Conservation (phyloP, 768 basidiomycete species). For the Naganishia vishniacii region DNA sequence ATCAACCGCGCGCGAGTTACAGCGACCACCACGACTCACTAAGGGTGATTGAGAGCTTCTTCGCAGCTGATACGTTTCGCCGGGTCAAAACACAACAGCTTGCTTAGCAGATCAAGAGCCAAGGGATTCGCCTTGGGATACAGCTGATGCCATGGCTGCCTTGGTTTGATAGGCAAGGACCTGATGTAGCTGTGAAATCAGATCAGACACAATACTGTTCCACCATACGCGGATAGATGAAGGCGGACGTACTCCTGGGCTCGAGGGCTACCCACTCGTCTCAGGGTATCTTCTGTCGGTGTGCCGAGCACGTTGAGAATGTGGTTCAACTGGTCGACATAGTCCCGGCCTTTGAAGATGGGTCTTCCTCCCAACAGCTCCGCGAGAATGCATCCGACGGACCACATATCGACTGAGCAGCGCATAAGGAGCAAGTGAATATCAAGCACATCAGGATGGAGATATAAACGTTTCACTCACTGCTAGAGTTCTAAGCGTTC, state of each 20-base stretch:
- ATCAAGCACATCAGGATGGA: background rate
- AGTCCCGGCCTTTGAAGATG: slow-evolving; percentile 53
- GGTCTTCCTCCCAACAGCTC: slow-evolving; percentile 52
- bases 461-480: no score
- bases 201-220: background rate
- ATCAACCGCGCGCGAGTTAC: background rate
- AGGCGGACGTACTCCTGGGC: slow-evolving; percentile 49
- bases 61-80: slow-evolving; percentile 94
- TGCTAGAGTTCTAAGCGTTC: slow-evolving; percentile 49
- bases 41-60: slow-evolving; percentile 89
- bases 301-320: slow-evolving; percentile 98
- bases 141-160: slow-evolving; percentile 81
- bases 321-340: slow-evolving; percentile 97
- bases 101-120: slow-evolving; percentile 84
- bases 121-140: slow-evolving; percentile 92
- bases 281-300: slow-evolving; percentile 89
- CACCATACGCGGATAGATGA: background rate
- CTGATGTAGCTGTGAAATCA: slow-evolving; percentile 65
- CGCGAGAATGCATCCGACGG: slow-evolving; percentile 53
- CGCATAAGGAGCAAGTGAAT: background rate
- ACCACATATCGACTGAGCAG: slow-evolving; percentile 51
- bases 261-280: slow-evolving; percentile 89
- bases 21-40: slow-evolving; percentile 47
- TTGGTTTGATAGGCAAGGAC: slow-evolving; percentile 91
- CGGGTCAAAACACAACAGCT: slow-evolving; percentile 92